Conservation (phyloP, 2,329 filamentous ascomycete species). For the Pseudogymnoascus sp. region DNA sequence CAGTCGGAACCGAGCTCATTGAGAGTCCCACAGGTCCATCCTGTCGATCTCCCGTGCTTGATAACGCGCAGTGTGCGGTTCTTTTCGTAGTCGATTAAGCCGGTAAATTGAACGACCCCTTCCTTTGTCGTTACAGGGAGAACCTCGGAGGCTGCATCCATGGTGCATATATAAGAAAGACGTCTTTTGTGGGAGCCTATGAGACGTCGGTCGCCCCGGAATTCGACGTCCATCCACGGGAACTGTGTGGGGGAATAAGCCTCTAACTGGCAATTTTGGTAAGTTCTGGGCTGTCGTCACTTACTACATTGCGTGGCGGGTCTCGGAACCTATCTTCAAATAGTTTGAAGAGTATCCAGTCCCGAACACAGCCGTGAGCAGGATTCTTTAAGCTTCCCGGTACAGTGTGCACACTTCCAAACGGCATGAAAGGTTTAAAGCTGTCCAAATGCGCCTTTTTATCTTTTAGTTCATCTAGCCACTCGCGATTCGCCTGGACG, state of each 20-base stretch:
- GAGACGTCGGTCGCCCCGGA: not conserved
- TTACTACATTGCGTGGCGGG: not conserved
- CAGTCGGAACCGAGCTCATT: conserved; percentile 6
- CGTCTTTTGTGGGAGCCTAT: not conserved
- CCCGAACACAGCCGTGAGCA: not conserved
- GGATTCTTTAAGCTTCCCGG: not conserved
- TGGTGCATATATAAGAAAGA: not conserved
- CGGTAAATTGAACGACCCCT: not conserved
- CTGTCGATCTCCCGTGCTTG: not conserved
- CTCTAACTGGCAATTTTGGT: not conserved
- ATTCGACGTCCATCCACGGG: not conserved
- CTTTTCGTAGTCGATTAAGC: not conserved
- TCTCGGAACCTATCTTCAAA: not conserved
- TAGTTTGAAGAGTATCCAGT: not conserved
- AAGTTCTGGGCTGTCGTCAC: not conserved
- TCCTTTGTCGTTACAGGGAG: not conserved
- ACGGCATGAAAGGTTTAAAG: not conserved
- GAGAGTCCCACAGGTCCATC: not conserved
- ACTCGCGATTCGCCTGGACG: not conserved
- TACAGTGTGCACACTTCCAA: not conserved
- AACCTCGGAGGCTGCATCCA: not conserved
- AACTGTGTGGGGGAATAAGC: not conserved
- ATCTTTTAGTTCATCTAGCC: not conserved
- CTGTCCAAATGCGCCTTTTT: not conserved
- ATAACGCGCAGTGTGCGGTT: not conserved